phyloP scores from a whole-genome alignment of 2,329 filamentous ascomycete genomes.

The Sporothrix mexicana region DNA sequence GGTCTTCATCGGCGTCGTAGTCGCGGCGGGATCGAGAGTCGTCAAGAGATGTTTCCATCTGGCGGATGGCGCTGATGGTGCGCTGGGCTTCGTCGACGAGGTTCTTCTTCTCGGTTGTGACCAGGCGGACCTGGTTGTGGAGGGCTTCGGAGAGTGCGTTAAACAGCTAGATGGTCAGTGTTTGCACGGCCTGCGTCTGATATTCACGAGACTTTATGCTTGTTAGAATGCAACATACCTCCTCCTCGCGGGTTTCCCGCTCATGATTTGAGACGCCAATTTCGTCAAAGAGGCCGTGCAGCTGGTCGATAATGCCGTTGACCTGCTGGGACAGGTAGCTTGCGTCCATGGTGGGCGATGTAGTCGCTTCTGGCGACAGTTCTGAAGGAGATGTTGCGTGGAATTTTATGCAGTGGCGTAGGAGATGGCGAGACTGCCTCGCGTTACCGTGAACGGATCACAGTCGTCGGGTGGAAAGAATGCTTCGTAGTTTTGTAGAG shows the following conservation, averaged over 20 bases:
- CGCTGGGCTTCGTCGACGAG: slow-evolving; percentile 88
- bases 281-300: slow-evolving; percentile 95
- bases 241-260: slow-evolving; percentile 84
- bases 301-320: slow-evolving; percentile 87
- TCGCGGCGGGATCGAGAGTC: slow-evolving; percentile 71
- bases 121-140: slow-evolving; percentile 84
- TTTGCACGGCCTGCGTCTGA: background rate
- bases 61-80: slow-evolving; percentile 82
- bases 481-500: too few species aligned
- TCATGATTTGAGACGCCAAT: slow-evolving; percentile 96
- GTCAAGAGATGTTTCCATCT: slow-evolving; percentile 91
- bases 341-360: slow-evolving; percentile 72
- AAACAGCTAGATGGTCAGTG: slow-evolving; percentile 69
- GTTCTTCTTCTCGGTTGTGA: slow-evolving; percentile 86
- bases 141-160: slow-evolving; percentile 88
- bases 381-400: background rate
- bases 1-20: slow-evolving; percentile 61
- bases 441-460: background rate
- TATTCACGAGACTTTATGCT: too few species aligned
- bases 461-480: background rate
- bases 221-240: slow-evolving; percentile 61
- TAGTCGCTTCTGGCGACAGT: background rate
- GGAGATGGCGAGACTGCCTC: background rate
- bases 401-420: background rate
- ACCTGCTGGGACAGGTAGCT: slow-evolving; percentile 94